Evolutionary conservation across 257 asterid genomes (phyloP), one percentile per base, ranked within the genome.

Genomic region (Cynanchum wilfordii): DNA sequence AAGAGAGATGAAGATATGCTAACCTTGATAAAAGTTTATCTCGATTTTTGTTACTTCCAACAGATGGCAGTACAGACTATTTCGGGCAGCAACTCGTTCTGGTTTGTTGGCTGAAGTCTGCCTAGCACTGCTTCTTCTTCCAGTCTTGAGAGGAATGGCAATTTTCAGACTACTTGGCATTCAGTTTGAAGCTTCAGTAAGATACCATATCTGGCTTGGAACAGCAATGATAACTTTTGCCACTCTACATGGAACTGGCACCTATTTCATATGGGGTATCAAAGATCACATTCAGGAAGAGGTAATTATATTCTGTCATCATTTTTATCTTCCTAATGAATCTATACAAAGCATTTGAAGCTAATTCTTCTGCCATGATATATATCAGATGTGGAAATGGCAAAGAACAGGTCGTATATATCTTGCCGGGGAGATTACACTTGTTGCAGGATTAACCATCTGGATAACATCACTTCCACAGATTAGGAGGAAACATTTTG

Each of bases 351-450:
- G 13, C 22, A 11, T 10, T 20, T 15, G 11, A 44, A 15, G 27
- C 64, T 57, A 75, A 10, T 33, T 59, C 66, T 51, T 40, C 0
- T 57, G 19, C 9, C 58, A 47, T 15, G 51, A 68, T n/a, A n/a
- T n/a, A n/a, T n/a, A n/a, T 70, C 88, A 90, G 98, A 87, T 93
- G 84, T 93, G 96, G 96, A 86, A 75, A 79, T 93, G 97, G 98
- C 98, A 90, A 81, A 87, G 75, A 36, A 83, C 79, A 33, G 95
- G 97, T 6, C 74, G 96, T 10, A 86, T 93, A 82, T 89, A 90
- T 86, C 95, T 88, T 60, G 97, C 97, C 0, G 98, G 98, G 68
- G 96, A 89, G 86, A 81, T 90, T 38, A 75, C 89, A 62, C 89
- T 89, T 38, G 19, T 81, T 33, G 67, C 87, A 47, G 98, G 84